Conservation (phyloP, 257 asterid species). For the Buddleja alternifolia region DNA sequence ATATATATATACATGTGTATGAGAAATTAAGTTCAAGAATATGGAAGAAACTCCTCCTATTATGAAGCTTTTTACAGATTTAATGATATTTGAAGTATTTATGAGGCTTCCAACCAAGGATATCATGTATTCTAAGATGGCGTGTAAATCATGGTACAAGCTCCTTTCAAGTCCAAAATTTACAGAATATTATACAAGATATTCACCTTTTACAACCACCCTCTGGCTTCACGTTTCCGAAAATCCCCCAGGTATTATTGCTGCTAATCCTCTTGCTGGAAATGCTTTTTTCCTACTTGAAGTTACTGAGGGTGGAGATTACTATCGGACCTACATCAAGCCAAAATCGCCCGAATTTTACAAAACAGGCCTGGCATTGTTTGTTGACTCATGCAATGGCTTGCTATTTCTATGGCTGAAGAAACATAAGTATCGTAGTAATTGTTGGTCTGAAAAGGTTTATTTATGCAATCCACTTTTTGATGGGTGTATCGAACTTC, state of each 20-base stretch:
- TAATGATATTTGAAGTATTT: too few species aligned
- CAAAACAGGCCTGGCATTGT: too few species aligned
- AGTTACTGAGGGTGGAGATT: background rate
- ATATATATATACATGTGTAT: too few species aligned
- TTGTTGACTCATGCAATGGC: conserved; percentile 12
- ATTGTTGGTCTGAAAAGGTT: background rate
- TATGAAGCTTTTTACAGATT: background rate
- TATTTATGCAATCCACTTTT: background rate
- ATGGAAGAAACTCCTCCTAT: background rate
- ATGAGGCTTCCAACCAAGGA: too few species aligned
- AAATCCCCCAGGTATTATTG: too few species aligned
- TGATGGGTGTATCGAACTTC: background rate
- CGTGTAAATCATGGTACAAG: background rate
- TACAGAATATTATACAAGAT: background rate
- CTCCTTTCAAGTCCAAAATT: background rate
- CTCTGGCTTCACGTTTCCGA: background rate
- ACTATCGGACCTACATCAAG: background rate
- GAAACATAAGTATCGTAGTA: background rate
- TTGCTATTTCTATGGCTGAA: background rate
- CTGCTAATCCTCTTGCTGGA: too few species aligned
- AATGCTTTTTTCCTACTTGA: background rate
- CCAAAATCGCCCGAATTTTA: background rate
- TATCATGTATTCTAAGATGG: background rate
- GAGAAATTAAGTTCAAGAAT: too few species aligned
- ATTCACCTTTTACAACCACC: background rate